phyloP scores from a whole-genome alignment of 1,284 basidiomycete species.

The Laetiporus sulphureus region DNA sequence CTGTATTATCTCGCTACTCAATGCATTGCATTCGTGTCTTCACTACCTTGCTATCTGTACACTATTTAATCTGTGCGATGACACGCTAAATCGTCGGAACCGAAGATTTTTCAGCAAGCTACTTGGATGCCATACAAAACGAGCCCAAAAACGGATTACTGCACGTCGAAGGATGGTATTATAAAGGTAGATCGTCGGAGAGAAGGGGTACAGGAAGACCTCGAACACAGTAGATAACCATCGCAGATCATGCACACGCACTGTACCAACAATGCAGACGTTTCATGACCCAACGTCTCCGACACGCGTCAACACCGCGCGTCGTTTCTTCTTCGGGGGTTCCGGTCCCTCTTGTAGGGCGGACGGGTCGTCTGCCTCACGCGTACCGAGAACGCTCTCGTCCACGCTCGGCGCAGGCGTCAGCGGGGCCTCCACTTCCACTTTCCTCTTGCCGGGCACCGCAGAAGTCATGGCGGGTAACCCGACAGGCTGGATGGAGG shows the following conservation, averaged over 20 bases:
- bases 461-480: constrained; percentile 31
- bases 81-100: too few relatives aligned
- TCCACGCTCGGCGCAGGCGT: constrained; percentile 47
- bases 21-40: background rate
- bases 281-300: constrained; percentile 44
- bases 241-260: too few relatives aligned
- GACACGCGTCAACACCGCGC: constrained; percentile 73
- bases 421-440: constrained; percentile 34
- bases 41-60: background rate
- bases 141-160: too few relatives aligned
- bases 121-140: too few relatives aligned
- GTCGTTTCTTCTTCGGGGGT: constrained; percentile 82
- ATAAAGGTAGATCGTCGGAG: too few relatives aligned
- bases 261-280: too few relatives aligned
- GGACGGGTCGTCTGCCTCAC: constrained; percentile 8
- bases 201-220: too few relatives aligned
- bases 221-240: too few relatives aligned
- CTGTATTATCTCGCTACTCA: background rate
- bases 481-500: constrained; percentile 31
- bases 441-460: constrained; percentile 44
- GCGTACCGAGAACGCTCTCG: constrained; percentile 18
- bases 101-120: too few relatives aligned
- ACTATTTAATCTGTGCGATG: background rate
- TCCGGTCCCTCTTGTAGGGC: constrained; percentile 20
- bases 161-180: too few relatives aligned